Base-by-base conservation (phyloP, 257 asterid genomes). In the Jasminum sambac region DNA sequence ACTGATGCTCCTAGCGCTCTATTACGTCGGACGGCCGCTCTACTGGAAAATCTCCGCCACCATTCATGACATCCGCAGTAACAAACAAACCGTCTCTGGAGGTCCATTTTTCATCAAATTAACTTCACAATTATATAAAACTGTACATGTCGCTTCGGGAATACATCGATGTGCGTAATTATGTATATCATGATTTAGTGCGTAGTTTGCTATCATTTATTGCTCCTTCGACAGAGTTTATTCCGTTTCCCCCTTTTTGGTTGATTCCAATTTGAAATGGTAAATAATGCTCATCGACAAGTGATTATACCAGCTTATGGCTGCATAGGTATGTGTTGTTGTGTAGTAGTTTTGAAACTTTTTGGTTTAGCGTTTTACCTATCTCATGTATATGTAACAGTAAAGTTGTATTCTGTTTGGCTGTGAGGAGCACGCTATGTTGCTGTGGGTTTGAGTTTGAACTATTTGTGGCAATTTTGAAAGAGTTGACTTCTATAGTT, bases 21-120 rank as follows among this genome's bases (percentile, higher is more conserved):
- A 84, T 90, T 88, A 86, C 77, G 86, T 84, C 11, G 92, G 95
- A 9, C 94, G 92, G 0, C 96, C 98, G 63, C 90, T 89, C 66
- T 89, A 92, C 86, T 92, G 96, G 96, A 92, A 92, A 81, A 64
- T 92, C 72, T 88, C 94, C 55, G 96, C 96, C 81, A 92, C 98
- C 68, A 36, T 86, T 77, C 92, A 89, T 78, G 96, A 92, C 71
- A 89, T 89, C 79, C 88, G 94, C 73, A 88, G 83, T 82, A 88
- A 92, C 82, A 89, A 85, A 59, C 95, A 89, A 81, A 89, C 96
- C 40, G 92, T 89, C 46, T 86, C 92, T 9, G 89, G 86, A 86
- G 98, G 98, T 88, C 26, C 64, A 1, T n/a, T 23, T 25, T 14
- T 63, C 34, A 65, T 23, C 4, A 55, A 55, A 19, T 6, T 11